Evolutionary conservation across 345 rosid species (phyloP), one percentile per base, ranked within the genome.

Genomic region (Arabidopsis suecica): DNA sequence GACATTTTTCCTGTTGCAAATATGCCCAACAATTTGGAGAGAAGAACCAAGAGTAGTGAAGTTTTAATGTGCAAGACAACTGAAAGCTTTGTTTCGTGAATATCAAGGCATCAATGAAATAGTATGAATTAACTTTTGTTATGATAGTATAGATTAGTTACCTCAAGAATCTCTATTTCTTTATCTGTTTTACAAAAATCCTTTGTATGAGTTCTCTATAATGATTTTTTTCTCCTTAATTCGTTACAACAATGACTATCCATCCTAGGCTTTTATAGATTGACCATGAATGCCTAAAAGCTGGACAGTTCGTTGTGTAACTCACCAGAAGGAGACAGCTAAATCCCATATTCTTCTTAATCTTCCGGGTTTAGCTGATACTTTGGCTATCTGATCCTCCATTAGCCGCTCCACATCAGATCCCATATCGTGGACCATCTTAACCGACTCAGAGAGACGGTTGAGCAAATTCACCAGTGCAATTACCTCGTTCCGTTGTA

Each of bases 401-500:
- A 84, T 79, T 18, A 74, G 71, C 81, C 70, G 50, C 72, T 86
- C 91, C 30, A 76, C 82, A 28, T 77, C 73, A 0, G 88, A 87
- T 41, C 85, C 86, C 86, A 83, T 87, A 50, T 83, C 86, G 14
- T 71, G 84, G 5, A 85, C 87, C 73, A 79, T 49, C 65, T 82
- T 87, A 63, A 87, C 73, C 0, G 88, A 85, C 67, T 87, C 91
- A 9, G 88, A 85, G 49, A 87, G 87, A 54, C 88, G 84, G 70
- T 87, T 76, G n/a, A 87, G 91, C 38, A 83, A 68, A 64, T 87
- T 87, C 76, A 87, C 70, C 45, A 85, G 38, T 3, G 91, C 91
- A 78, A 87, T 87, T 78, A 87, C 88, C 78, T 87, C 88, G 58
- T 87, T 87, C 22, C 88, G 56, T 82, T 87, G 88, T 71, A 87